A percentile compares a stretch with the other conserved stretches of the same genome.
phyloP scores from a whole-genome alignment of 2,329 filamentous ascomycete genomes.

The Phyllosticta citrichinensis region DNA sequence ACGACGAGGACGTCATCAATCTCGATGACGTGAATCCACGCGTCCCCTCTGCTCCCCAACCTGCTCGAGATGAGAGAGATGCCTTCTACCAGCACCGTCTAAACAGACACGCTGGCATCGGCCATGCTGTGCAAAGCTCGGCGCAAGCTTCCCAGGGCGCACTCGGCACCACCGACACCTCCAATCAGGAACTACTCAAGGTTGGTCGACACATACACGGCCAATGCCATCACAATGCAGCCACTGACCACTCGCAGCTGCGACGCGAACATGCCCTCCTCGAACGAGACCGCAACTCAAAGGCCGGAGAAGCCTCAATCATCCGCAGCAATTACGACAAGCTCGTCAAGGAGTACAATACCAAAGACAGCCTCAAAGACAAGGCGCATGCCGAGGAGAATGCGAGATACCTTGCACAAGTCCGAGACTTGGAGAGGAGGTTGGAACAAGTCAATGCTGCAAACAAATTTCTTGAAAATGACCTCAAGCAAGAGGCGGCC shows the following conservation, averaged over 20 bases:
- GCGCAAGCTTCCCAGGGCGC: not conserved
- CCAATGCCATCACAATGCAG: not conserved
- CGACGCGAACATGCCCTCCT: not conserved
- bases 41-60: not conserved
- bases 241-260: conserved; percentile 1
- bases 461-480: conserved; percentile 62
- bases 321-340: conserved; percentile 61
- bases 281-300: conserved; percentile 31
- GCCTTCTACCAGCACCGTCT: not conserved
- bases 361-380: conserved; percentile 50
- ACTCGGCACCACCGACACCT: conserved; percentile 13
- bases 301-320: conserved; percentile 61
- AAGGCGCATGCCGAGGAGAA: conserved; percentile 55
- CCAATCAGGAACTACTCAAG: conserved; percentile 23
- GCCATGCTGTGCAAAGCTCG: not conserved
- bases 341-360: conserved; percentile 51
- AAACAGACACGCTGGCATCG: not conserved
- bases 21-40: conserved; percentile 26
- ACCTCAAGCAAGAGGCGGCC: conserved; percentile 53
- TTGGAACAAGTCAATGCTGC: conserved; percentile 58
- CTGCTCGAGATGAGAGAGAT: not conserved
- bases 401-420: conserved; percentile 51
- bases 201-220: not conserved
- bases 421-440: conserved; percentile 56
- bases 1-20: conserved; percentile 29